Evolutionary conservation across 352 stramenopile species (phyloP).

Genomic region (Thraustochytrium striatum): DNA sequence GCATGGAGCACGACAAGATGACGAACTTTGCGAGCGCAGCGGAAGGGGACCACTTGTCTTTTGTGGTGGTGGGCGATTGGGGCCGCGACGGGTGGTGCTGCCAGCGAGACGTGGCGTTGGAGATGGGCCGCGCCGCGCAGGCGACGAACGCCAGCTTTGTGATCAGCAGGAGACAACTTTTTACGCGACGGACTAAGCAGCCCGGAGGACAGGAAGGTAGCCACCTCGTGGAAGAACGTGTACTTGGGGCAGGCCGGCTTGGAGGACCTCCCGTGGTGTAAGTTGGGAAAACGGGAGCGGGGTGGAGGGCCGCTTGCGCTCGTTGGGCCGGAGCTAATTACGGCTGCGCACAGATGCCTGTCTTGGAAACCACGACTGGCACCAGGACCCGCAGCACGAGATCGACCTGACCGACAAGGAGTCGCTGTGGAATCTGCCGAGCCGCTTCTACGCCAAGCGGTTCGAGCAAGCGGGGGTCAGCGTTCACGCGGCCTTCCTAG

Average conservation of each 20-base stretch:
- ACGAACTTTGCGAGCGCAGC: neutral
- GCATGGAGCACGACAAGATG: neutral
- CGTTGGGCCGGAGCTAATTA: too few relatives aligned
- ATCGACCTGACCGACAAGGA: neutral
- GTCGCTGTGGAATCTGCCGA: conserved; percentile 1
- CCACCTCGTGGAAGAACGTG: conserved; percentile 23
- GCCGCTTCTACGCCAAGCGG: conserved; percentile 13
- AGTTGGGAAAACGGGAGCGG: too few relatives aligned
- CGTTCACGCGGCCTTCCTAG: conserved; percentile 9
- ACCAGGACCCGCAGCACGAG: neutral
- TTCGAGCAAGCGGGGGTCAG: neutral
- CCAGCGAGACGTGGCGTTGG: conserved; percentile 30
- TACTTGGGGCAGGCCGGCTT: conserved; percentile 1
- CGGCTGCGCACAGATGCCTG: too few relatives aligned
- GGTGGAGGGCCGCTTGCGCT: too few relatives aligned
- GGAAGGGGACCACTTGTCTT: conserved; percentile 14
- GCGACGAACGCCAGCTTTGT: neutral
- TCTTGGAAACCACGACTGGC: conserved; percentile 34
- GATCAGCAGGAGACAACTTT: conserved; percentile 40
- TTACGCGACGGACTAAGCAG: neutral
- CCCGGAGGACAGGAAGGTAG: neutral
- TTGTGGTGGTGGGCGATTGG: conserved; percentile 38
- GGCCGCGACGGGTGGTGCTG: conserved; percentile 35
- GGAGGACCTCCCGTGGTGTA: conserved; percentile 11
- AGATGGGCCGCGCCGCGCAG: conserved; percentile 1